Conservation (phyloP, 2,329 filamentous ascomycete species). For the Emergomyces pasteurianus region DNA sequence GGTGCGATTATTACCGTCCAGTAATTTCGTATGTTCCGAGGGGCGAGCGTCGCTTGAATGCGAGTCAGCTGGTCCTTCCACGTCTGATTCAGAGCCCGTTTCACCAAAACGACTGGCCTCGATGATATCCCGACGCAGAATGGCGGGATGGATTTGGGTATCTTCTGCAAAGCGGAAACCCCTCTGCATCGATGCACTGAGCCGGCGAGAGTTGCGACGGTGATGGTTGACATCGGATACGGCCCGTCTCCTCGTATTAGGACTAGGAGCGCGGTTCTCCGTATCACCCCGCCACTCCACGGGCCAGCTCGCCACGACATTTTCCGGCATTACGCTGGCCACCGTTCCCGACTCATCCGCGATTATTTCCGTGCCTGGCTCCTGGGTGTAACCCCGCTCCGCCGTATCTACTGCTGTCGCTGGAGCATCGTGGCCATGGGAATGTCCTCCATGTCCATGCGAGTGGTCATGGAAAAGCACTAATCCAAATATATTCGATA, state of each 20-base stretch:
- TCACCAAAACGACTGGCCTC: slow-evolving; percentile 58
- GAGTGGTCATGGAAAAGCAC: slow-evolving; percentile 88
- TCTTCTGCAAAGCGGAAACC: slow-evolving; percentile 49
- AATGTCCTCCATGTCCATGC: slow-evolving; percentile 42
- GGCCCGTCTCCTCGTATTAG: not conserved
- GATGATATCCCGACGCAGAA: slow-evolving; percentile 86
- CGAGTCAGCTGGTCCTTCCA: slow-evolving; percentile 31
- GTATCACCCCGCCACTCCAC: not conserved
- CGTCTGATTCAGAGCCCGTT: slow-evolving; percentile 41
- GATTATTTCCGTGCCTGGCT: slow-evolving; percentile 22
- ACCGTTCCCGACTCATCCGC: slow-evolving; percentile 49
- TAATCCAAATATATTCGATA: slow-evolving; percentile 80
- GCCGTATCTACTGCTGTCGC: slow-evolving; percentile 31
- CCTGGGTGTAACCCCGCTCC: slow-evolving; percentile 31
- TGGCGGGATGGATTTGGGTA: slow-evolving; percentile 76
- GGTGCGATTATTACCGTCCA: slow-evolving; percentile 30
- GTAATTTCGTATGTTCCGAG: slow-evolving; percentile 31
- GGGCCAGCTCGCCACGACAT: slow-evolving; percentile 20
- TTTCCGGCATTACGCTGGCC: slow-evolving; percentile 53
- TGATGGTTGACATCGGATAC: slow-evolving; percentile 9
- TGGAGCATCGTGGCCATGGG: slow-evolving; percentile 38
- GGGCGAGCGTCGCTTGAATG: slow-evolving; percentile 40
- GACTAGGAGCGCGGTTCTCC: slow-evolving; percentile 2
- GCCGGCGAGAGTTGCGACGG: slow-evolving; percentile 21
- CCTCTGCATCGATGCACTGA: slow-evolving; percentile 45